Base-by-base conservation (phyloP, 805 yeast species). In the Metschnikowia lochheadii region DNA sequence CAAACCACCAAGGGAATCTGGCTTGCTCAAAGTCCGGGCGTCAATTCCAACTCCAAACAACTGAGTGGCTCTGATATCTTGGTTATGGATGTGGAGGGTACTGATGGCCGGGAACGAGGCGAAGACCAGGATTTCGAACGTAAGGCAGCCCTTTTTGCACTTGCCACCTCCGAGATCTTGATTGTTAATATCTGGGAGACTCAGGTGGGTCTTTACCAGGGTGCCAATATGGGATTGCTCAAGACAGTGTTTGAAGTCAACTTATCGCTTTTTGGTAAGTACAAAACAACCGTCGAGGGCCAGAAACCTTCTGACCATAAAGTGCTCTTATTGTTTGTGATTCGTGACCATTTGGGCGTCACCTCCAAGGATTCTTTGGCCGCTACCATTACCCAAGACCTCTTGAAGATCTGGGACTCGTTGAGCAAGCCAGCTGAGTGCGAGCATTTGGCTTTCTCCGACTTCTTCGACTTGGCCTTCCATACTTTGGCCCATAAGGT, bases 101-200 rank as follows among this genome's bases (percentile, higher is more conserved):
- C 97, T 0, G 99, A 94, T 70, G 98, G 99, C 44, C 80, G 97
- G 53, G 99, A 94, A 69, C 80, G 97, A 49, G 98, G 98, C 23
- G 99, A 94, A 61, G 98, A 94, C 68, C 97, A 94, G 68, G 99
- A 94, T 69, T 94, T 94, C 67, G 99, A 94, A 69, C 80, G 99
- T 51, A 94, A 94, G 60, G 91, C 97, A 1, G 98, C 98, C 0
- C 72, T 94, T 40, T 94, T 94, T 73, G 98, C 99, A 0, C 74
- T 94, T 54, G 82, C 97, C 10, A 91, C 97, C 0, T 83, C 94
- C 14, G 98, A 94, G 63, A 83, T 91, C 5, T 75, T 94, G 59
- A 89, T 94, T 53, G 86, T 94, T 40, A 94, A 94, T 67, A 82
- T 92, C 63, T 94, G 98, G 97, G 99, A 94, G 66, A 87, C 89